A percentile compares a stretch with the other conserved stretches of the same genome.
phyloP scores from a whole-genome alignment of 2,329 filamentous ascomycete genomes.

The Exserohilum rostratum region DNA sequence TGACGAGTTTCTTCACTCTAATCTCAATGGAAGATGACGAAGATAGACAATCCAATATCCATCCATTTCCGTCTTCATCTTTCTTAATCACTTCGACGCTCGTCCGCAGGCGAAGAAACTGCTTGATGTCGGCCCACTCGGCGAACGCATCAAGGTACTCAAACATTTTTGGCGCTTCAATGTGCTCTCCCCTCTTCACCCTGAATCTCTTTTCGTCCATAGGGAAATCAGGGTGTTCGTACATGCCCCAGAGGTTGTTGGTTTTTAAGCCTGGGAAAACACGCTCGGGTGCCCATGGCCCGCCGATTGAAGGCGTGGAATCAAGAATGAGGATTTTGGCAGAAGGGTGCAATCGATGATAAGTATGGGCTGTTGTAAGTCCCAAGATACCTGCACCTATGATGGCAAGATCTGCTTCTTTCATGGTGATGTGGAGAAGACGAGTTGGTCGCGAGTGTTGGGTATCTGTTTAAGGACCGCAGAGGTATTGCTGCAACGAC shows the following conservation, averaged over 20 bases:
- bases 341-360: slow-evolving; percentile 50
- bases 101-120: slow-evolving; percentile 58
- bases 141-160: slow-evolving; percentile 56
- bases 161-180: slow-evolving; percentile 63
- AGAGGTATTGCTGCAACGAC: background rate
- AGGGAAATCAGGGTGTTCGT: slow-evolving; percentile 50
- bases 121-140: slow-evolving; percentile 55
- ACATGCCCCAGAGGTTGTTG: slow-evolving; percentile 52
- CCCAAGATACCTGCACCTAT: slow-evolving; percentile 44
- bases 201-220: slow-evolving; percentile 37
- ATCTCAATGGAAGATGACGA: slow-evolving; percentile 9
- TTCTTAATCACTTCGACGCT: slow-evolving; percentile 58
- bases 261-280: slow-evolving; percentile 53
- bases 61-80: slow-evolving; percentile 34
- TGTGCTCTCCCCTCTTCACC: slow-evolving; percentile 61
- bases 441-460: background rate
- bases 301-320: slow-evolving; percentile 46
- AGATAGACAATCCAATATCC: slow-evolving; percentile 26
- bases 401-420: slow-evolving; percentile 16
- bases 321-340: slow-evolving; percentile 53
- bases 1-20: slow-evolving; percentile 58
- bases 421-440: background rate
- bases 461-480: background rate
- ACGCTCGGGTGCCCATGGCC: slow-evolving; percentile 50
- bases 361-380: slow-evolving; percentile 55